Evolutionary conservation across 345 rosid genomes (phyloP).

Genomic region (Angophora floribunda): DNA sequence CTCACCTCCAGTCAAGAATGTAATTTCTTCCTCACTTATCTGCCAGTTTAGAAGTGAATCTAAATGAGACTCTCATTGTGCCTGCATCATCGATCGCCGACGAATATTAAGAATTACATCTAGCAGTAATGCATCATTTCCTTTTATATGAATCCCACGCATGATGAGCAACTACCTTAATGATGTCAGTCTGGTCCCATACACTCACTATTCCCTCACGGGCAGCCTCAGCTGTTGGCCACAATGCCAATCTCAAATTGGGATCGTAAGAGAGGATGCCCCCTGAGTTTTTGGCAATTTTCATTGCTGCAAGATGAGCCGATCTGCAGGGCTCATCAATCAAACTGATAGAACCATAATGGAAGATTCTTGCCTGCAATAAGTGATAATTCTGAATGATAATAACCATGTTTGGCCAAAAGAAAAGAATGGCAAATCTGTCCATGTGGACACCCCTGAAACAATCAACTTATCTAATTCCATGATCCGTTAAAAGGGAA

Average conservation of each 20-base stretch:
- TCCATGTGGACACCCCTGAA: neutral
- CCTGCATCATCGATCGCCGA: neutral
- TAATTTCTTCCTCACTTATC: slow-evolving; percentile 91
- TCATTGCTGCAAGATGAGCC: slow-evolving; percentile 87
- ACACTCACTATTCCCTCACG: slow-evolving; percentile 69
- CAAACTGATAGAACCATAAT: slow-evolving; percentile 92
- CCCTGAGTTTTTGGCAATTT: slow-evolving; percentile 60
- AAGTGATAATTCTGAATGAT: neutral
- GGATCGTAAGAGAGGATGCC: slow-evolving; percentile 90
- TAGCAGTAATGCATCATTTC: neutral
- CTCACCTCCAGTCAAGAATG: slow-evolving; percentile 57
- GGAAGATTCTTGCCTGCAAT: slow-evolving; percentile 78
- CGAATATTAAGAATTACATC: neutral
- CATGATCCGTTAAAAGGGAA: neutral
- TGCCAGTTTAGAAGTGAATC: slow-evolving; percentile 9
- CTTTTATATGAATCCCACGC: neutral
- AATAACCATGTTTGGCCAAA: neutral
- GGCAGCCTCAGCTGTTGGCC: slow-evolving; percentile 89
- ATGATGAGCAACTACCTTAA: slow-evolving; percentile 50
- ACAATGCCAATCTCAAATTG: slow-evolving; percentile 80
- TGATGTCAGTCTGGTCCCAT: slow-evolving; percentile 85
- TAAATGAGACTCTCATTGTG: neutral
- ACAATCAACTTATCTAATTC: neutral
- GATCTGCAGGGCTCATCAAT: slow-evolving; percentile 88
- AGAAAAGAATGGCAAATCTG: neutral